Base-by-base conservation (phyloP, 2,329 filamentous ascomycete genomes). In the Aspergillus jensenii region DNA sequence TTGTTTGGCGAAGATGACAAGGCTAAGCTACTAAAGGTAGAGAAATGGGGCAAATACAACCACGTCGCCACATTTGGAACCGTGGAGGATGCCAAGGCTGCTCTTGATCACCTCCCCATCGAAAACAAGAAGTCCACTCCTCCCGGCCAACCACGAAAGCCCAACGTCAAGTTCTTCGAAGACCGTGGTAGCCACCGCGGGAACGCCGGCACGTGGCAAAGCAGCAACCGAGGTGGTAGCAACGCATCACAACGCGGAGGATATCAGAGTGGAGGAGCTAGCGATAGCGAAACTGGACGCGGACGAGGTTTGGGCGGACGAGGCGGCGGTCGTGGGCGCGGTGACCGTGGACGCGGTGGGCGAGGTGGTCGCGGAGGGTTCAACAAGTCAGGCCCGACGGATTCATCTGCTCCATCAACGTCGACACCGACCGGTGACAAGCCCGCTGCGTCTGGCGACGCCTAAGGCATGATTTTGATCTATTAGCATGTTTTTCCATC, bases 1-100 rank as follows among this genome's bases (percentile, higher is more conserved):
- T 81, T 96, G 23, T 93, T 99, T 71, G 81, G 86, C 1, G 87
- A 95, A 12, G 90, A 96, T 67, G 91, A 97, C 71, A 88, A 86
- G 71, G 72, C 84, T 33, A 97, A 96, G 79, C 91, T 97, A 63
- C 76, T 85, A 55, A 88, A 87, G 76, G 82, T 93, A 51, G 88
- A 91, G 46, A 78, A 79, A 64, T 81, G 80, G 68, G 75, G 85
- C 56, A 93, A 91, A 76, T 90, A 87, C 79, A 88, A 88, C 39
- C 86, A 86, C 68, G 90, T 96, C 50, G 91, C 91, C 25, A 88
- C 93, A 64, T 98, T 98, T 78, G 86, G 88, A 71, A 90, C 83
- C 2, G 71, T 81, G 3, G 89, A 96, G 65, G 90, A 96, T 50
- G 90, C 93, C 69, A 90, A 93, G 67, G 85, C 83, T 35, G 91